A percentile compares a stretch with the other conserved stretches of the same genome.
Evolutionary conservation across 257 asterid species (phyloP).

Genomic region (Apocynum venetum): DNA sequence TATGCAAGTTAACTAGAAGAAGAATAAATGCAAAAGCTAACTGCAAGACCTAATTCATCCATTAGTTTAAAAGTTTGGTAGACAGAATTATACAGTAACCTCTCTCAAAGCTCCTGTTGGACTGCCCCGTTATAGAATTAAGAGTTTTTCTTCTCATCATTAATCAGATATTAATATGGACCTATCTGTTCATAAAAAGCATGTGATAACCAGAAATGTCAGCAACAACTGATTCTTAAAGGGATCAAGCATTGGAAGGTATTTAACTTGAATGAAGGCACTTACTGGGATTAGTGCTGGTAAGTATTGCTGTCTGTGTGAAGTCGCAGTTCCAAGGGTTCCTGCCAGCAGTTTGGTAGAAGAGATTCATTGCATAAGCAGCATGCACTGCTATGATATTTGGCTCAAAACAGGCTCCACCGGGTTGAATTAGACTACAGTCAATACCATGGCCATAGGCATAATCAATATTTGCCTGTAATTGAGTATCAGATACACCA

Average conservation of each 20-base stretch:
- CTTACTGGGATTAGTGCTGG: constrained; percentile 71
- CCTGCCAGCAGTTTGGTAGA: constrained; percentile 82
- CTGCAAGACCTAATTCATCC: too few species aligned
- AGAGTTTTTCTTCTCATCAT: too few species aligned
- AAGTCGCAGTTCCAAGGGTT: constrained; percentile 73
- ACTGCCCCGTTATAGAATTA: too few species aligned
- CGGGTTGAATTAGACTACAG: constrained; percentile 63
- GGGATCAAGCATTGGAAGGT: too few species aligned
- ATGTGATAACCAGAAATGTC: neutral
- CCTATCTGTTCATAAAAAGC: too few species aligned
- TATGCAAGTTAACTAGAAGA: too few species aligned
- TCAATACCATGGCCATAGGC: constrained; percentile 69
- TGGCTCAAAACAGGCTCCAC: constrained; percentile 75
- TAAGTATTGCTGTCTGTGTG: constrained; percentile 55
- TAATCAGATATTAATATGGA: too few species aligned
- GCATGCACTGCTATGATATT: constrained; percentile 57
- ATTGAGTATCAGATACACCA: constrained; percentile 40
- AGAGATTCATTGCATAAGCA: constrained; percentile 77
- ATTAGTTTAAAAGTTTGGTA: too few species aligned
- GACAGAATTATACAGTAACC: too few species aligned
- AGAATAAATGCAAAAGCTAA: too few species aligned
- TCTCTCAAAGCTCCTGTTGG: too few species aligned
- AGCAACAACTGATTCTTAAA: neutral
- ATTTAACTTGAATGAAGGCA: neutral
- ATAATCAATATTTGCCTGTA: constrained; percentile 70